Percentiles rank a stretch among this genome's conserved stretches.
Evolutionary conservation across 2,329 filamentous ascomycete species (phyloP).

Genomic region (Penicillium sp.): DNA sequence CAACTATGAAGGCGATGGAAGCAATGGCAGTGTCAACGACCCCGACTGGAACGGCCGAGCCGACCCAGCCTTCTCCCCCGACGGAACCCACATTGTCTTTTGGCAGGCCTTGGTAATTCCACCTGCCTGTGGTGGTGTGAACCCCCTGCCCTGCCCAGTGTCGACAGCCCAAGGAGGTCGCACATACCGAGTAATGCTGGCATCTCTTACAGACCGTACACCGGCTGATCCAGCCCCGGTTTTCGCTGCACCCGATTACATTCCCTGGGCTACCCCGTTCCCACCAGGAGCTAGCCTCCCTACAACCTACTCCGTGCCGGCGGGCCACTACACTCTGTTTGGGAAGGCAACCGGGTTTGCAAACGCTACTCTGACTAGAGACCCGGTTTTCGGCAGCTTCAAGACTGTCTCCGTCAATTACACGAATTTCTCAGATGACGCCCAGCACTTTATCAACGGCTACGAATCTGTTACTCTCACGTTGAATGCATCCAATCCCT

Average conservation of each 20-base stretch:
- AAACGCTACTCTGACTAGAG: not conserved
- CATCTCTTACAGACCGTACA: not conserved
- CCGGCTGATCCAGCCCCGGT: not conserved
- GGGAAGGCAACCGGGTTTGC: not conserved
- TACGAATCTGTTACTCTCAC: not conserved
- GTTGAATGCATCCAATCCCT: not conserved
- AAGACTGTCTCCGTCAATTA: not conserved
- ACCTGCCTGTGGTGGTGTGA: not conserved
- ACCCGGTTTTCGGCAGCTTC: not conserved
- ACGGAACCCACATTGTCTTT: not conserved
- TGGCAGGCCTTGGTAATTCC: not conserved
- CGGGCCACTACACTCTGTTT: not conserved
- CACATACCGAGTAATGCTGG: not conserved
- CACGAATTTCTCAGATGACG: not conserved
- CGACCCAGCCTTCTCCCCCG: not conserved
- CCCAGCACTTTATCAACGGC: not conserved
- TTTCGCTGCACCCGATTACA: not conserved
- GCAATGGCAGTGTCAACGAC: not conserved
- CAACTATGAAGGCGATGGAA: not conserved
- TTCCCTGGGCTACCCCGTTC: not conserved
- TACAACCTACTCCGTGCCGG: not conserved
- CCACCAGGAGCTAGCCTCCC: not conserved
- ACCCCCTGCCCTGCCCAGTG: not conserved
- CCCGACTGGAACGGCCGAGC: not conserved
- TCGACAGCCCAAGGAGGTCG: not conserved